Conservation (phyloP, 768 basidiomycete species). For the Mycena leptocephala region DNA sequence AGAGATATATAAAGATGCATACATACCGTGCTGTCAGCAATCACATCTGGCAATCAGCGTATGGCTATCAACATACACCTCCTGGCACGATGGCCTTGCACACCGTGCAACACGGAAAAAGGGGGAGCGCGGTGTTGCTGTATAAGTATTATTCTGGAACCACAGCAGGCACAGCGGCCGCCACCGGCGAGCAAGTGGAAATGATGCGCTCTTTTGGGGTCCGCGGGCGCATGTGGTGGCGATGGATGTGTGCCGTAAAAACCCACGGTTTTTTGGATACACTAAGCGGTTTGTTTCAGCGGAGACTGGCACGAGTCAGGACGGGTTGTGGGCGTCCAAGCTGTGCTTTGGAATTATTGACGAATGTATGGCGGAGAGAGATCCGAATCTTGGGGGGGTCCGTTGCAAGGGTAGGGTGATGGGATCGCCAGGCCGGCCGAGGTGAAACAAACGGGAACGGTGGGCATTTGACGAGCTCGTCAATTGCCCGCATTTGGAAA, state of each 20-base stretch:
- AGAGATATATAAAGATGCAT: constrained; percentile 26
- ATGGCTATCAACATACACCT: constrained; percentile 23
- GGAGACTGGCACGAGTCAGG: not conserved
- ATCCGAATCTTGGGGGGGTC: constrained; percentile 24
- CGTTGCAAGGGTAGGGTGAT: constrained; percentile 16
- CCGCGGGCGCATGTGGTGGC: constrained; percentile 16
- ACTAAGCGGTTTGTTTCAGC: constrained; percentile 35
- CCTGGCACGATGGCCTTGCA: not conserved
- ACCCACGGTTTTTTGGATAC: constrained; percentile 25
- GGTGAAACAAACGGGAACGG: constrained; percentile 46
- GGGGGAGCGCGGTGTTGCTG: not conserved
- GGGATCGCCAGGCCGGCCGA: constrained; percentile 44
- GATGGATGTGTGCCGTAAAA: constrained; percentile 7
- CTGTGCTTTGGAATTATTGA: not conserved
- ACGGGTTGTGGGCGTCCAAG: constrained; percentile 25
- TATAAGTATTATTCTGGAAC: not conserved
- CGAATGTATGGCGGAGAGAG: constrained; percentile 1
- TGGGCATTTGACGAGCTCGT: no score
- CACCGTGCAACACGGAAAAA: constrained; percentile 11
- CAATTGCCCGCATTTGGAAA: no score
- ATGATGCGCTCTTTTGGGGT: not conserved
- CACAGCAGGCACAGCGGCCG: not conserved
- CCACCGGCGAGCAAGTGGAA: no score
- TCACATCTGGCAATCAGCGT: constrained; percentile 22
- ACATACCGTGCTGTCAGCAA: constrained; percentile 28